phyloP scores from a whole-genome alignment of 768 basidiomycete genomes.

The Amanita inopinata region DNA sequence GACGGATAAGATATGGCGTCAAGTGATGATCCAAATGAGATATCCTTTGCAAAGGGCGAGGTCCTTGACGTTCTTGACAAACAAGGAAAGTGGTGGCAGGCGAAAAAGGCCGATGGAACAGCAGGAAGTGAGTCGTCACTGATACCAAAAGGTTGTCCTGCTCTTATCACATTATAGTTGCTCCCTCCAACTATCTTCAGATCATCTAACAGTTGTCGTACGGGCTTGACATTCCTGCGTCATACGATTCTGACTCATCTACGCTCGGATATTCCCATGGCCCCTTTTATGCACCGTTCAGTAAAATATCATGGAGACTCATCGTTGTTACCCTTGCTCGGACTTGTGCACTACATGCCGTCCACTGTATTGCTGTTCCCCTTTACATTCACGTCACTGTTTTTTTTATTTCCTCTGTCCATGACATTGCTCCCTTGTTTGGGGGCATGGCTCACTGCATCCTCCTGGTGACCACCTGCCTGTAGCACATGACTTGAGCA shows the following conservation, averaged over 20 bases:
- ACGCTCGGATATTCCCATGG: conserved; percentile 15
- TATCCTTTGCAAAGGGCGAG: conserved; percentile 89
- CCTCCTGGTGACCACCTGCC: no score
- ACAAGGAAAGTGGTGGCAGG: conserved; percentile 92
- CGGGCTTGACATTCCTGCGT: no score
- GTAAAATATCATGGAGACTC: no score
- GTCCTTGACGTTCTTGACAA: conserved; percentile 89
- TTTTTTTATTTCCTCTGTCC: no score
- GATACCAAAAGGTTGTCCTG: conserved; percentile 7
- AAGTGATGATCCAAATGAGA: conserved; percentile 91
- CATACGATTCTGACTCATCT: no score
- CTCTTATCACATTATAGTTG: conserved; percentile 36
- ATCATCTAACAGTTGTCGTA: conserved; percentile 40
- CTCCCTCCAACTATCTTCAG: conserved; percentile 81
- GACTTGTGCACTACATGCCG: no score
- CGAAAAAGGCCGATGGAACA: conserved; percentile 65
- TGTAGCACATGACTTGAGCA: no score
- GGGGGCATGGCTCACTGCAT: no score
- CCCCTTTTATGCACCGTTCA: no score
- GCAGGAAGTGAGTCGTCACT: conserved; percentile 57
- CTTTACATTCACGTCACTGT: background rate
- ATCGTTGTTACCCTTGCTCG: no score
- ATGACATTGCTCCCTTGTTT: no score
- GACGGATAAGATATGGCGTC: conserved; percentile 72
- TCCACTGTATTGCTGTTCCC: background rate